These are phyloP conservation scores for Myxozyma neglecta DNA, from an alignment of 805 yeast genomes.

Conservation along the genomic window DNA sequence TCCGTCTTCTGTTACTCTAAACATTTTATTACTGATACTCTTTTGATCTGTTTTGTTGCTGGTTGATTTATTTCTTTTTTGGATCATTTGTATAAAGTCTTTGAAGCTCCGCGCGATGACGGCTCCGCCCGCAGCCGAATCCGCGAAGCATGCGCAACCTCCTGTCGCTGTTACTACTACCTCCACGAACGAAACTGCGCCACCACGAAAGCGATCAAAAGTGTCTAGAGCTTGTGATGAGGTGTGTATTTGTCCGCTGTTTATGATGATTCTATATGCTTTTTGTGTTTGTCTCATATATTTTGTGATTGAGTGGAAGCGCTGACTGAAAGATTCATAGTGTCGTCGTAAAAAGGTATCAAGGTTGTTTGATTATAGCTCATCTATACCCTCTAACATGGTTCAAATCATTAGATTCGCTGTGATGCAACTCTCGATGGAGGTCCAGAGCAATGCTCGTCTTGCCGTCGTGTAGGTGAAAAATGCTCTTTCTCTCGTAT, in stretches of 20 bases:
- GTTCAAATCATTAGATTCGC: conserved; percentile 39
- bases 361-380: conserved; percentile 1
- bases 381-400: neutral
- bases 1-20: too few relatives aligned
- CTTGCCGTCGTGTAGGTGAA: conserved; percentile 54
- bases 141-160: neutral
- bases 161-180: too few relatives aligned
- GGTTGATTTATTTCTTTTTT: too few relatives aligned
- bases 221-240: conserved; percentile 61
- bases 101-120: neutral
- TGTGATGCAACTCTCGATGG: conserved; percentile 42
- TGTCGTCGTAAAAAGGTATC: conserved; percentile 47
- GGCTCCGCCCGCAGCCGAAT: neutral
- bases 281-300: neutral
- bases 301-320: neutral
- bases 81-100: too few relatives aligned
- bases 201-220: conserved; percentile 52
- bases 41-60: too few relatives aligned
- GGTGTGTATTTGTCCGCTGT: conserved; percentile 26
- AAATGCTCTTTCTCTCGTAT: conserved; percentile 56
- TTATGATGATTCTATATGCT: neutral
- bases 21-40: too few relatives aligned
- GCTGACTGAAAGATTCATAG: conserved; percentile 29
- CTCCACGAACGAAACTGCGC: neutral
- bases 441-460: conserved; percentile 45